Conservation (phyloP, 495 filamentous ascomycete species). For the Penicillium atrosanguineum region DNA sequence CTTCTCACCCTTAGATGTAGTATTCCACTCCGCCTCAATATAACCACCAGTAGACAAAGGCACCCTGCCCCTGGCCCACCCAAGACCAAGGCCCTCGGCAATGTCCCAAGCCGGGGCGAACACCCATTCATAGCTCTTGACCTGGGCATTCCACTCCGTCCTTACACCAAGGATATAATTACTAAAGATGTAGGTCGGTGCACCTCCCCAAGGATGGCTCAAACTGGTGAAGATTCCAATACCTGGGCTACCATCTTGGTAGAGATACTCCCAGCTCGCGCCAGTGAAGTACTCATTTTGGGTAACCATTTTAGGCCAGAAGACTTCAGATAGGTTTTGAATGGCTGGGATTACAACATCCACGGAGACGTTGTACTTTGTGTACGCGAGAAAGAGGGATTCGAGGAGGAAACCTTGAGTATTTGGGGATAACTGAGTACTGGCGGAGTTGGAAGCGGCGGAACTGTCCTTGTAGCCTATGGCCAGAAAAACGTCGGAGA, state of each 20-base stretch:
- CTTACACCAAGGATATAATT: conserved; percentile 16
- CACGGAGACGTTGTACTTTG: background rate
- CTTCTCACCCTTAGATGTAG: background rate
- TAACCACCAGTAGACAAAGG: conserved; percentile 6
- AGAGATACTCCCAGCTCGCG: conserved; percentile 38
- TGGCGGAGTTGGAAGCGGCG: background rate
- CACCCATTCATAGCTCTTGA: conserved; percentile 13
- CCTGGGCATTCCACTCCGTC: too few relatives aligned
- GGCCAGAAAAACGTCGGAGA: conserved; percentile 1
- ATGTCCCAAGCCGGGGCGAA: conserved; percentile 16
- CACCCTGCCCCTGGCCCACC: conserved; percentile 15
- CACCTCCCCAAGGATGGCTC: conserved; percentile 38
- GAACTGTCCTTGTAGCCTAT: conserved; percentile 19
- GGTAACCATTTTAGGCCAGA: conserved; percentile 33
- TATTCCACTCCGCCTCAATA: conserved; percentile 12
- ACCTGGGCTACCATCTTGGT: conserved; percentile 30
- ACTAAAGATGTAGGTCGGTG: conserved; percentile 34
- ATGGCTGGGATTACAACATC: conserved; percentile 2
- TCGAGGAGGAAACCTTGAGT: conserved; percentile 19
- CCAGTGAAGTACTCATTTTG: conserved; percentile 30
- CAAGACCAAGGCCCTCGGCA: conserved; percentile 8
- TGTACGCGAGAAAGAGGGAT: too few relatives aligned
- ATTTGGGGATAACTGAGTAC: conserved; percentile 13
- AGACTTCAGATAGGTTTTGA: conserved; percentile 20
- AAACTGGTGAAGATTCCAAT: conserved; percentile 34